These are phyloP conservation scores for Phialophora macrospora DNA, from an alignment of 2,329 filamentous ascomycete species.

Conservation along the genomic window DNA sequence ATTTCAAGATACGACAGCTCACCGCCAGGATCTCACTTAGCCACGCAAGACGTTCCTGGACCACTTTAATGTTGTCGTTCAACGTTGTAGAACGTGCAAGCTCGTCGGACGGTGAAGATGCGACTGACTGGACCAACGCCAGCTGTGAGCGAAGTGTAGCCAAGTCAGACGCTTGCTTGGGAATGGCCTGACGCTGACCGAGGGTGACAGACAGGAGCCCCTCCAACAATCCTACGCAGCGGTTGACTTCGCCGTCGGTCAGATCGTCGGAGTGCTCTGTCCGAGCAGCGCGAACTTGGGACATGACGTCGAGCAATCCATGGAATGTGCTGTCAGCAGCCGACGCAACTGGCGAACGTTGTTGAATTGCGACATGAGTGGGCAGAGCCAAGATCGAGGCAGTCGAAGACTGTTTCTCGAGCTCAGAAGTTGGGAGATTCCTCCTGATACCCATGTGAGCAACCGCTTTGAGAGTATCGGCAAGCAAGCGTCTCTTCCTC, in stretches of 20 bases:
- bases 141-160: slow-evolving; percentile 37
- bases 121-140: slow-evolving; percentile 15
- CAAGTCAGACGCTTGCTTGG: slow-evolving; percentile 43
- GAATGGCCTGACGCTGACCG: slow-evolving; percentile 47
- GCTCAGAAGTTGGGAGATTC: slow-evolving; percentile 74
- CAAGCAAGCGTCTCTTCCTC: slow-evolving; percentile 86
- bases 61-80: slow-evolving; percentile 28
- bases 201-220: slow-evolving; percentile 68
- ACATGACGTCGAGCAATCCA: slow-evolving; percentile 74
- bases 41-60: slow-evolving; percentile 56
- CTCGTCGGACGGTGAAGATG: background rate
- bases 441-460: slow-evolving; percentile 87
- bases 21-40: slow-evolving; percentile 70
- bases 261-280: slow-evolving; percentile 83
- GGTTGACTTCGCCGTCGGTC: slow-evolving; percentile 75
- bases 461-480: slow-evolving; percentile 81
- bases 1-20: slow-evolving; percentile 64
- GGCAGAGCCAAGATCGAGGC: slow-evolving; percentile 70
- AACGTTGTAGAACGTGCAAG: slow-evolving; percentile 2
- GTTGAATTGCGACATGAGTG: slow-evolving; percentile 43
- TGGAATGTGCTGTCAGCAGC: slow-evolving; percentile 76
- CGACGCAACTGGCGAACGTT: slow-evolving; percentile 39
- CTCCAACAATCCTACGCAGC: slow-evolving; percentile 85
- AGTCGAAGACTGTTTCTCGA: slow-evolving; percentile 74
- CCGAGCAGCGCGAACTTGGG: slow-evolving; percentile 67